Evolutionary conservation across 208 protist species (phyloP), one percentile per base, ranked within the genome.

Genomic region (Acanthamoeba royreba): DNA sequence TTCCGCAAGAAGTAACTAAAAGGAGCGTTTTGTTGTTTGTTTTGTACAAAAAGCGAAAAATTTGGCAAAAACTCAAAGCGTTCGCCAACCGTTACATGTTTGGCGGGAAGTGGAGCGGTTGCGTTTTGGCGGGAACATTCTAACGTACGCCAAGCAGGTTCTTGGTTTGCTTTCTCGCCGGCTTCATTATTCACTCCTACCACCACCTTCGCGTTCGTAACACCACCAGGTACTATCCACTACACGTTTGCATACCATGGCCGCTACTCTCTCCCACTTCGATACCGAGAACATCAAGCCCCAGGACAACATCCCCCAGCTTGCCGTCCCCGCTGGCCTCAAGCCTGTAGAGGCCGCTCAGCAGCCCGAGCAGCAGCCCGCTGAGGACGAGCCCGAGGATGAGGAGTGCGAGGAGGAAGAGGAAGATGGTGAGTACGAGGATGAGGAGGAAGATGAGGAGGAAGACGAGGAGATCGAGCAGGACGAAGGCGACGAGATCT

Each of bases 261-360:
- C 72, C 72, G 25, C 72, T 15, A 19, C n/a, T n/a, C n/a, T 83
- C 7, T 4, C 72, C 4, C 72, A 83, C 42, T 33, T 52, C 72
- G 72, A 83, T 31, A 47, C 22, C 19, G 72, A 83, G 72, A 83
- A 83, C 72, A 83, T 83, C 72, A 83, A 83, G 42, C 72, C 72
- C 35, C 38, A 83, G 72, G 72, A 83, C 25, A 83, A 83, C 72
- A 83, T 83, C 72, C 72, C 72, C 40, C 72, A 83, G 72, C 22
- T 35, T 13, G 25, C 25, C 22, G 72, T 1, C 7, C 25, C 35
- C 3, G 2, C 52, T 22, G 35, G n/a, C 11, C 72, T 83, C 4
- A 83, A 83, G 72, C 72, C 72, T 5, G 17, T 25, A 4, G 42
- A 83, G 72, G 42, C 11, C 22, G 17, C 28, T 83, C n/a, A n/a